Evolutionary conservation across 1,139 yeast genomes (phyloP), one percentile per base, ranked within the genome.

Genomic region (Candida albicans): DNA sequence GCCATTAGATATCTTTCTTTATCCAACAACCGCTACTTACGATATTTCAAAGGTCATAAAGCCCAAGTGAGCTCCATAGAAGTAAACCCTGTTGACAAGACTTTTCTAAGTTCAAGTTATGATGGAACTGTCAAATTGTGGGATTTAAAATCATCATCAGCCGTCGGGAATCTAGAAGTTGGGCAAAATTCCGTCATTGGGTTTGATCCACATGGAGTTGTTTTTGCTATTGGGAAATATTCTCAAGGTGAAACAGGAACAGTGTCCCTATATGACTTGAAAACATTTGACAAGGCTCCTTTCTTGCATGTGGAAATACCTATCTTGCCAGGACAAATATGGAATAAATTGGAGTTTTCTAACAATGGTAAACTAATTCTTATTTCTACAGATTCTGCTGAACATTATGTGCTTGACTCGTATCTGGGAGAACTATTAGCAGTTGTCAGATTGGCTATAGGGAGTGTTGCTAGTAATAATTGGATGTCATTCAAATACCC

Each of bases 41-140:
- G 96, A 42, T 93, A 91, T 62, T 93, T 89, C 66, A 77, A 77
- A 50, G 98, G 97, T 2, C 99, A 93, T 62, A 82, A 82, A 42
- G 85, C 78, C 15, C 77, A 81, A 50, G 97, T 93, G 10, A 77
- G 79, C 1, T 74, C 80, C 7, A 64, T 93, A 6, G 90, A 88
- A 57, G 81, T 90, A 51, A 79, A 84, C 36, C 97, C 97, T 0
- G 67, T 82, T 2, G 74, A 78, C 44, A 91, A 88, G 55, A 65
- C 77, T 10, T 80, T 90, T 53, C 55, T 89, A 7, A 81, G 91
- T 27, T 75, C 93, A 0, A 77, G 95, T 1, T 61, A 75, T 47
- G 99, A 95, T 61, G 77, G 84, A 43, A 81, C 96, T 0, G 88
- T 90, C 3, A 79, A 95, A 51, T 52, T 87, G 7, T 93, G 99